phyloP scores from a whole-genome alignment of 805 yeast genomes.

The Metschnikowia similis region DNA sequence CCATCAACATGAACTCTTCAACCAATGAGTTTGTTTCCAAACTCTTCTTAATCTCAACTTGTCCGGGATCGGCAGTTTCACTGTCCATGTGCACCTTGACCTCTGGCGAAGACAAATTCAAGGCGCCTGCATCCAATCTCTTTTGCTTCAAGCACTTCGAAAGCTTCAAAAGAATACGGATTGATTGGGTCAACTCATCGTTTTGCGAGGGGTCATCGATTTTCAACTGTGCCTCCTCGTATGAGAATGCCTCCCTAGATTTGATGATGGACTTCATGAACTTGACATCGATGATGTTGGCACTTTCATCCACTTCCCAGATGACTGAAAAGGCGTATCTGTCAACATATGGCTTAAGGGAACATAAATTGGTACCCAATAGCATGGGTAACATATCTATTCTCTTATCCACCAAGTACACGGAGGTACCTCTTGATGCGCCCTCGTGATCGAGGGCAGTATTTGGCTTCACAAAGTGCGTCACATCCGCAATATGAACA shows the following conservation, averaged over 20 bases:
- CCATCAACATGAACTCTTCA: conserved; percentile 97
- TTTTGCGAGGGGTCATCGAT: conserved; percentile 73
- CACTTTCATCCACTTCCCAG: conserved; percentile 90
- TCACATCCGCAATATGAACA: conserved; percentile 98
- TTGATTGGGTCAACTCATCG: conserved; percentile 85
- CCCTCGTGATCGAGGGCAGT: conserved; percentile 94
- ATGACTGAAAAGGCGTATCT: conserved; percentile 92
- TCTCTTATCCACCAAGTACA: conserved; percentile 94
- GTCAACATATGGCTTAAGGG: conserved; percentile 91
- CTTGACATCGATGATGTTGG: conserved; percentile 73
- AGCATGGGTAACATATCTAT: conserved; percentile 97
- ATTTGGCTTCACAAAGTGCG: conserved; percentile 91
- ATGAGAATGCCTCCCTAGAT: conserved; percentile 92
- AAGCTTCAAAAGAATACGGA: conserved; percentile 74
- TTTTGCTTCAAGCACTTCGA: conserved; percentile 82
- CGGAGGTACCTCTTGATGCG: conserved; percentile 95
- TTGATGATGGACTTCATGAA: conserved; percentile 84
- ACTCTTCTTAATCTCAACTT: conserved; percentile 84
- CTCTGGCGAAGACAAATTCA: conserved; percentile 95
- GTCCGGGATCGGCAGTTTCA: conserved; percentile 95
- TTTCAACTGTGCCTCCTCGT: conserved; percentile 86
- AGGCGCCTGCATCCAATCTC: conserved; percentile 91
- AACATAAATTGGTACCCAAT: conserved; percentile 92
- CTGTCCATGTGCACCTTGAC: conserved; percentile 96
- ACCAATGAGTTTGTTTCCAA: conserved; percentile 93